Conservation (phyloP, 805 yeast genomes). For the Clavispora asparagi region DNA sequence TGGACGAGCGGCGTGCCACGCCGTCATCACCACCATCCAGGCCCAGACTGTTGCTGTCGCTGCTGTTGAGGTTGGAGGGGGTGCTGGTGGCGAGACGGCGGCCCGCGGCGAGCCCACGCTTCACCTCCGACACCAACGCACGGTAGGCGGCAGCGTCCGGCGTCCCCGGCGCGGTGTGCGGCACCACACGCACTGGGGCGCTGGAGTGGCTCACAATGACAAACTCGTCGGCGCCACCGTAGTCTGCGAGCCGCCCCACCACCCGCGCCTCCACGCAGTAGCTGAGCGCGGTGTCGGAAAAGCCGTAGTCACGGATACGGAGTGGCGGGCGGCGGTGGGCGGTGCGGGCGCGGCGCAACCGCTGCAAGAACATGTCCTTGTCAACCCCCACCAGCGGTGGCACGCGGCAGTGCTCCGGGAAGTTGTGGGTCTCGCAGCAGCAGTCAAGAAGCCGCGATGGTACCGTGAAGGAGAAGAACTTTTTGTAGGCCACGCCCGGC, state of each 20-base stretch:
- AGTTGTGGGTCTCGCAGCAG: constrained; percentile 22
- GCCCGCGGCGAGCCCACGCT: not conserved
- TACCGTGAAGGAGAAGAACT: constrained; percentile 35
- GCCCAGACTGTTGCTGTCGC: too few species aligned
- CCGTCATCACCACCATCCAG: too few species aligned
- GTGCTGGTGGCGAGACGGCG: not conserved
- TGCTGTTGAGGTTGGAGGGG: too few species aligned
- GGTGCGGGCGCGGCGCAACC: constrained; percentile 8
- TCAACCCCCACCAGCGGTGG: constrained; percentile 23
- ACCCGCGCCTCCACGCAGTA: constrained; percentile 25
- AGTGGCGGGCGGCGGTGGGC: constrained; percentile 4
- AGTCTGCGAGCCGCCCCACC: constrained; percentile 20
- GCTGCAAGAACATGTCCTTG: constrained; percentile 20
- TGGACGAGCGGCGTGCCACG: constrained; percentile 7
- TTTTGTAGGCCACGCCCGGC: constrained; percentile 23
- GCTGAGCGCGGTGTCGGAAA: constrained; percentile 24
- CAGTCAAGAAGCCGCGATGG: constrained; percentile 30
- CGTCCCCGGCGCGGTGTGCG: constrained; percentile 5
- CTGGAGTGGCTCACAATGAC: constrained; percentile 21
- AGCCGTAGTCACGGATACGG: constrained; percentile 21
- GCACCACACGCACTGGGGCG: constrained; percentile 19
- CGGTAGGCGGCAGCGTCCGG: not conserved
- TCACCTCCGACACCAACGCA: not conserved
- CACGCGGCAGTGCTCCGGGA: constrained; percentile 20
- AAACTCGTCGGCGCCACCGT: constrained; percentile 19